Percentiles rank a stretch among this genome's conserved stretches.
Evolutionary conservation across 2,329 filamentous ascomycete genomes (phyloP).

Genomic region (Microsporum canis): DNA sequence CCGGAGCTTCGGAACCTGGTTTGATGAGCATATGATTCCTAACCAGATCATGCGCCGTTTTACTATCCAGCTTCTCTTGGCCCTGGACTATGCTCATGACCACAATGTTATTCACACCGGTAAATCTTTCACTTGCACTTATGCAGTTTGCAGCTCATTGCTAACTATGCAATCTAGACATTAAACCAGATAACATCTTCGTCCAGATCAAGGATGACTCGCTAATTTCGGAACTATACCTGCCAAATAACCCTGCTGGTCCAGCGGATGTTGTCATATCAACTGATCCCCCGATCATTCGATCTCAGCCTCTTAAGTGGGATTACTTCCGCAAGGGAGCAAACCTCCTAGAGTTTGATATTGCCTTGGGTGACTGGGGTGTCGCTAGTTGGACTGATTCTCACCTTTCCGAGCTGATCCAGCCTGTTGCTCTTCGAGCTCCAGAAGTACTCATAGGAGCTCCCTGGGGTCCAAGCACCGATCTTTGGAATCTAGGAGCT

Average conservation of each 20-base stretch:
- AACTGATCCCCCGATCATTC: too few species aligned
- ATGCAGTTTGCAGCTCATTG: neutral
- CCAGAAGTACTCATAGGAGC: constrained; percentile 21
- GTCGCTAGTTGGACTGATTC: constrained; percentile 17
- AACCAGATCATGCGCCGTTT: constrained; percentile 8
- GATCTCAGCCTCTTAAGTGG: too few species aligned
- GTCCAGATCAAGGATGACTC: constrained; percentile 13
- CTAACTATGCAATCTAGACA: constrained; percentile 10
- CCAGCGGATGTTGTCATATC: too few species aligned
- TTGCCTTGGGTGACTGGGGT: constrained; percentile 20
- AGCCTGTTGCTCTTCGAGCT: constrained; percentile 20
- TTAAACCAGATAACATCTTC: constrained; percentile 21
- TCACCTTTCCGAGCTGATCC: constrained; percentile 18
- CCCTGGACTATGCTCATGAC: constrained; percentile 5
- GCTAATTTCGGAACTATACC: constrained; percentile 10
- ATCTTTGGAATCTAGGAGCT: constrained; percentile 21
- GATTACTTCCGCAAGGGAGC: too few species aligned
- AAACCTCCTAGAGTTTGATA: constrained; percentile 9
- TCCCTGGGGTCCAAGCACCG: constrained; percentile 18
- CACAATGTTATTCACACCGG: constrained; percentile 8
- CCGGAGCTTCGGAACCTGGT: constrained; percentile 12
- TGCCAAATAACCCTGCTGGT: too few species aligned
- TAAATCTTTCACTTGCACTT: too few species aligned
- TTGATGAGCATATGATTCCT: constrained; percentile 6
- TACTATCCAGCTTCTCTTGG: constrained; percentile 9